phyloP scores from a whole-genome alignment of 345 rosid species.

The Triadica sebifera region DNA sequence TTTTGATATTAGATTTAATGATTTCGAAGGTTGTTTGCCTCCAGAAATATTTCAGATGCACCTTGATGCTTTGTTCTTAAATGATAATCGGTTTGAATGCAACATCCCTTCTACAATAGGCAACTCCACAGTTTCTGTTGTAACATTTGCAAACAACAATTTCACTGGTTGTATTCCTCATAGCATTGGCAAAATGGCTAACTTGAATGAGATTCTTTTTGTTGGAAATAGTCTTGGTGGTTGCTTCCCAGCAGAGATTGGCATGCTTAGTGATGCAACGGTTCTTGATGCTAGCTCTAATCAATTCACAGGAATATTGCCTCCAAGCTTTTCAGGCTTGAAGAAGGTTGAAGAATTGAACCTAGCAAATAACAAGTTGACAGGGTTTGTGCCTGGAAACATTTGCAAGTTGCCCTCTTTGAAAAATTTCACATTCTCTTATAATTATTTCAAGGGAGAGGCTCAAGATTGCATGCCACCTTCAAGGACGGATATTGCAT shows the following conservation, averaged over 20 bases:
- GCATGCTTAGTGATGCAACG: conserved; percentile 44
- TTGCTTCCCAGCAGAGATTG: conserved; percentile 27
- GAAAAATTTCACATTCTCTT: conserved; percentile 49
- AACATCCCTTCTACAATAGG: conserved; percentile 66
- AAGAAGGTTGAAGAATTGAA: conserved; percentile 38
- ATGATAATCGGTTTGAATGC: conserved; percentile 68
- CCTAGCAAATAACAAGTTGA: conserved; percentile 51
- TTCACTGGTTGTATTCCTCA: conserved; percentile 25
- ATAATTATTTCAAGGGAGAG: conserved; percentile 59
- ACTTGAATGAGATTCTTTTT: conserved; percentile 60
- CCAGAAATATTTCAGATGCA: conserved; percentile 44
- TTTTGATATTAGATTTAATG: conserved; percentile 63
- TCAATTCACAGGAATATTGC: conserved; percentile 47
- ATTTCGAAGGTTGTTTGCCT: conserved; percentile 78
- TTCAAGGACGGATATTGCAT: conserved; percentile 20
- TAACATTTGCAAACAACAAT: conserved; percentile 67
- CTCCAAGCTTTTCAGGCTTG: conserved; percentile 37
- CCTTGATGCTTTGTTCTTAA: conserved; percentile 68
- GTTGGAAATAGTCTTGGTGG: conserved; percentile 55
- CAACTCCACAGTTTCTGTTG: conserved; percentile 50
- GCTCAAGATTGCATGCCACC: conserved; percentile 40
- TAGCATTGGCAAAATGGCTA: conserved; percentile 57
- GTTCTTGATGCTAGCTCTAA: conserved; percentile 61
- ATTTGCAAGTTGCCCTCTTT: conserved; percentile 58
- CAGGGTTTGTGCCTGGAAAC: conserved; percentile 50